These are phyloP conservation scores for Penicillium fimorum DNA, from an alignment of 495 filamentous ascomycete genomes.

Conservation along the genomic window DNA sequence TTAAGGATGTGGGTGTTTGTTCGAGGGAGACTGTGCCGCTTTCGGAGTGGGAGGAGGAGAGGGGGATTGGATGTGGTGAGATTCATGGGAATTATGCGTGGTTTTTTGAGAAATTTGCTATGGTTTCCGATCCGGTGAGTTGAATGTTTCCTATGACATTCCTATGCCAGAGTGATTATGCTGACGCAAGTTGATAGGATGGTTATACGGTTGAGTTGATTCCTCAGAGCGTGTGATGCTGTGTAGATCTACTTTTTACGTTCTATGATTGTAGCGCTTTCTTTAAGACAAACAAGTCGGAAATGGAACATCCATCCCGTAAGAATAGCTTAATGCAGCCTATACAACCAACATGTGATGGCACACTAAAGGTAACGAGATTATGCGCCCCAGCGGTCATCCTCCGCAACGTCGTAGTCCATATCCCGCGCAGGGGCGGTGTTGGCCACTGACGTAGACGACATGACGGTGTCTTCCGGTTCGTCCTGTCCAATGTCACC, in stretches of 20 bases:
- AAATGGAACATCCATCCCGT: constrained; percentile 1
- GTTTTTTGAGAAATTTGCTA: constrained; percentile 42
- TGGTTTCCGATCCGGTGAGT: constrained; percentile 43
- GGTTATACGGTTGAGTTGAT: constrained; percentile 32
- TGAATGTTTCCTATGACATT: not conserved
- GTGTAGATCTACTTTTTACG: not conserved
- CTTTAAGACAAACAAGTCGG: not conserved
- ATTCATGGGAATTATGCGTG: constrained; percentile 37
- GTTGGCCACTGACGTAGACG: constrained; percentile 23
- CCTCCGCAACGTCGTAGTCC: constrained; percentile 55
- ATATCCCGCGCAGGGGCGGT: constrained; percentile 36
- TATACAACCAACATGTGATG: constrained; percentile 8
- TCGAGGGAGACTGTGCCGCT: constrained; percentile 33
- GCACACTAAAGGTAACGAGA: constrained; percentile 15
- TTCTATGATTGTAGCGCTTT: not conserved
- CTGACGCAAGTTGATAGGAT: constrained; percentile 18
- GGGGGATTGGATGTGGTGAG: constrained; percentile 33
- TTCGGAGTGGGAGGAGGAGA: constrained; percentile 37
- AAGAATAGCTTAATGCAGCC: constrained; percentile 12
- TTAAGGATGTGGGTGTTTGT: constrained; percentile 39
- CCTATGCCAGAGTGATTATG: not conserved
- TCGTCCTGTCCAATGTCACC: constrained; percentile 31
- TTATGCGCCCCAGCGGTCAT: constrained; percentile 44
- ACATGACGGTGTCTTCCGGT: constrained; percentile 40
- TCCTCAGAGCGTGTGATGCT: constrained; percentile 21